Evolutionary conservation across 257 asterid genomes (phyloP), one percentile per base, ranked within the genome.

Genomic region (Salvia hispanica): DNA sequence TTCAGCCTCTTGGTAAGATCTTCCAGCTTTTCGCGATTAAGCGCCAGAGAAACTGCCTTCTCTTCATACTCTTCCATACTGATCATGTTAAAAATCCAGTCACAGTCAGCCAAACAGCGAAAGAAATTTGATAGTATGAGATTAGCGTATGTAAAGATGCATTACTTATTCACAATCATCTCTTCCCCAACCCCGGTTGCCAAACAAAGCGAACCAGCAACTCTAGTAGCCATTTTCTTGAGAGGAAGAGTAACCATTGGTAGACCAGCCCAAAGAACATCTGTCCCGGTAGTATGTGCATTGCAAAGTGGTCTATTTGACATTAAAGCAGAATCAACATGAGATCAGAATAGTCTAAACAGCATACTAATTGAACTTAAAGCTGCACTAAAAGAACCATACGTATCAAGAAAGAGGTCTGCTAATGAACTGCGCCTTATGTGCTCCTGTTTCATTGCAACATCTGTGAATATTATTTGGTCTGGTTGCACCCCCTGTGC

Each of bases 201-300:
- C 85, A 94, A 80, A 77, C 98, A 91, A 72, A 94, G 82, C 50
- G 99, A 94, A 65, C 98, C 99, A 75, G 99, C 99, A 66, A 94
- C 99, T 76, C 99, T 81, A 28, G 99, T 94, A 25, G 99, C 99
- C 99, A 94, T 94, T 74, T 94, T 94, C 92, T 94, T 96, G 8
- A 94, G 96, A 55, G 99, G 95, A 72, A 94, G 95, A 55, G 99
- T 94, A 56, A 94, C 59, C 92, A 94, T 87, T n/a, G 99, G 99
- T 59, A 94, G 83, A 61, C 99, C 99, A 33, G 99, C 99, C 99
- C 99, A 94, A 70, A 94, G 97, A 80, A 94, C 74, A 76, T 94
- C 99, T 9, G 99, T 94, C 58, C 99, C 99, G 1, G 99, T 91
- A 44, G 99, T 94, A 77, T 94, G 99, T 44, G 96, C 99, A 75